Percentiles rank a stretch among this genome's conserved stretches.
Evolutionary conservation across 2,329 filamentous ascomycete species (phyloP).

Genomic region (Aspergillus hortae): DNA sequence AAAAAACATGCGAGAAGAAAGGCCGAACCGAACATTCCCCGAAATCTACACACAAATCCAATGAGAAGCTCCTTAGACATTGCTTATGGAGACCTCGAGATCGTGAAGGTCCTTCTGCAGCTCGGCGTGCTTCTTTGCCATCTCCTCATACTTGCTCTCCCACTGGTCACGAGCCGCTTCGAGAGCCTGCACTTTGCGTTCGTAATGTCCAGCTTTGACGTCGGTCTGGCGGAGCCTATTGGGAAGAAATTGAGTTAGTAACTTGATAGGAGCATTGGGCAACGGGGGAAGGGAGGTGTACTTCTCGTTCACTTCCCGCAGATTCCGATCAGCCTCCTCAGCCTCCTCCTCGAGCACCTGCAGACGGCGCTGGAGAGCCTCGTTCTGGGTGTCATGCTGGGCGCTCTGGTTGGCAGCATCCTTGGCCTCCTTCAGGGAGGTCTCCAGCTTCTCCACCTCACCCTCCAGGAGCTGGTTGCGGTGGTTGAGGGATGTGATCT

Average conservation of each 20-base stretch:
- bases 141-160: slow-evolving; percentile 98
- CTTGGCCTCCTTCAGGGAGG: slow-evolving; percentile 80
- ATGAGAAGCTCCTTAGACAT: slow-evolving; percentile 63
- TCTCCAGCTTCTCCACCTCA: slow-evolving; percentile 92
- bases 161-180: slow-evolving; percentile 89
- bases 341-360: slow-evolving; percentile 97
- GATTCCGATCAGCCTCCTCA: slow-evolving; percentile 91
- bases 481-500: slow-evolving; percentile 94
- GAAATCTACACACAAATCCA: slow-evolving; percentile 29
- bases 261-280: slow-evolving; percentile 4
- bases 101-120: slow-evolving; percentile 89
- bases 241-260: slow-evolving; percentile 17
- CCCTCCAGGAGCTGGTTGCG: slow-evolving; percentile 87
- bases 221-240: slow-evolving; percentile 94
- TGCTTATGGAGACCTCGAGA: slow-evolving; percentile 86
- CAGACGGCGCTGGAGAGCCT: slow-evolving; percentile 84
- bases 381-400: slow-evolving; percentile 83
- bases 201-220: slow-evolving; percentile 98
- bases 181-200: slow-evolving; percentile 97
- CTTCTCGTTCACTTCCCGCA: slow-evolving; percentile 98
- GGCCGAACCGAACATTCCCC: slow-evolving; percentile 26
- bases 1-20: slow-evolving; percentile 22
- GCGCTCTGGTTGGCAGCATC: slow-evolving; percentile 75
- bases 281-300: slow-evolving; percentile 49
- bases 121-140: slow-evolving; percentile 79